Percentiles rank a stretch among this genome's conserved stretches.
Conservation (phyloP, 208 protist species). For the Plasmodiophora brassicae region DNA sequence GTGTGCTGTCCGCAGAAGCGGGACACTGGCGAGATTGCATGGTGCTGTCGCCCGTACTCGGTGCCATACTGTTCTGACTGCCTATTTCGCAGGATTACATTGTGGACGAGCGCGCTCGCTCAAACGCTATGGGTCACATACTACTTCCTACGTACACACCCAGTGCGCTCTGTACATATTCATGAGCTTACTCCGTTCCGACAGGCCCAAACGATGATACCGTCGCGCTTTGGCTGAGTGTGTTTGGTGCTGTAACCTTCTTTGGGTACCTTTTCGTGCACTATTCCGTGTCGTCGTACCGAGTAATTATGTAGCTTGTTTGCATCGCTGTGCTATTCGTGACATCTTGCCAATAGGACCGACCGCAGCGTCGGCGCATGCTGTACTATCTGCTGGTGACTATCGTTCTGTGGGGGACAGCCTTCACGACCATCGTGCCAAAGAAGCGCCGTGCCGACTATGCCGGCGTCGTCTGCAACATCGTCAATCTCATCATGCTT, state of each 20-base stretch:
- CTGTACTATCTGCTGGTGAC: background rate
- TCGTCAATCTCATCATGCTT: constrained; percentile 1
- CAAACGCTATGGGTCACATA: background rate
- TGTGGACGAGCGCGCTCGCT: background rate
- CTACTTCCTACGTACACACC: background rate
- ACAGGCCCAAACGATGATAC: constrained; percentile 8
- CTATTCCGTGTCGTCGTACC: background rate
- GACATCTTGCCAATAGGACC: background rate
- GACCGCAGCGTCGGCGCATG: background rate
- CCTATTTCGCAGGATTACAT: background rate
- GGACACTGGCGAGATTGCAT: constrained; percentile 17
- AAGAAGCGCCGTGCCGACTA: background rate
- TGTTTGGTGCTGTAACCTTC: background rate
- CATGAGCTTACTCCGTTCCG: no score
- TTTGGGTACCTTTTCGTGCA: background rate
- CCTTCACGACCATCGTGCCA: background rate
- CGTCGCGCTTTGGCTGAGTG: background rate
- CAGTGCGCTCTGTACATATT: background rate
- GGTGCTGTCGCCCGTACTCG: background rate
- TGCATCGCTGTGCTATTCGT: background rate
- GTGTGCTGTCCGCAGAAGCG: background rate
- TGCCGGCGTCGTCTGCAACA: background rate
- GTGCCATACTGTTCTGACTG: background rate
- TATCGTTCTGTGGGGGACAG: background rate
- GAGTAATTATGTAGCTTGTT: background rate